Conservation (phyloP, 495 filamentous ascomycete genomes). For the Gamarada debralockiae region DNA sequence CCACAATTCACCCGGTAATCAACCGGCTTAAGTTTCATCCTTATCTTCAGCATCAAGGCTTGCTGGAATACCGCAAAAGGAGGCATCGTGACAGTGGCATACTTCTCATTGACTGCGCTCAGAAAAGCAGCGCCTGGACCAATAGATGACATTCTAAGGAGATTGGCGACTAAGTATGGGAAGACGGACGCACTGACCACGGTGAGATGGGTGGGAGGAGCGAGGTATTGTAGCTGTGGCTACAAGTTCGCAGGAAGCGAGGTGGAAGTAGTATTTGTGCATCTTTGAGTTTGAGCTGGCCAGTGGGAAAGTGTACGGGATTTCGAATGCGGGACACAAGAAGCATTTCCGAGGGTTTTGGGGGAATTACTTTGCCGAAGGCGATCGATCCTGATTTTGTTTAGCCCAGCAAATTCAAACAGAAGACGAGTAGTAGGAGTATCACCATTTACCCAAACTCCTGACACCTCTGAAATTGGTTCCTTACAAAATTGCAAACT, state of each 20-base stretch:
- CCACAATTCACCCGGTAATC: neutral
- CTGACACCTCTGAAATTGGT: no score
- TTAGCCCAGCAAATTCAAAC: no score
- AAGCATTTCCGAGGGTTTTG: neutral
- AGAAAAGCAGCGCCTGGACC: neutral
- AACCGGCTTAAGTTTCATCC: neutral
- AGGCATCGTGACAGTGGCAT: neutral
- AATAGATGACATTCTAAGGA: neutral
- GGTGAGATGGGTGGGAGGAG: neutral
- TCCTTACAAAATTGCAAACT: no score
- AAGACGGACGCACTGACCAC: neutral
- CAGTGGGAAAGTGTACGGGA: neutral
- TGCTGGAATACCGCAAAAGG: neutral
- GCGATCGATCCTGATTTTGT: no score
- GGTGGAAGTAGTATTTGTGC: neutral
- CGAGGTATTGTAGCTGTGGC: neutral
- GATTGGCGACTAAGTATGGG: neutral
- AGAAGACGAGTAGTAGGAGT: no score
- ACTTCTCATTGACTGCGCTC: neutral
- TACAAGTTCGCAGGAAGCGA: neutral
- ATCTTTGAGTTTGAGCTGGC: neutral
- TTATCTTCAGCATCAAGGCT: neutral
- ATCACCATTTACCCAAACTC: no score
- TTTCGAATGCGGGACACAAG: neutral
- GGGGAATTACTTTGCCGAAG: no score